Evolutionary conservation across 495 filamentous ascomycete species (phyloP).

Genomic region (Jackrogersella minutella): DNA sequence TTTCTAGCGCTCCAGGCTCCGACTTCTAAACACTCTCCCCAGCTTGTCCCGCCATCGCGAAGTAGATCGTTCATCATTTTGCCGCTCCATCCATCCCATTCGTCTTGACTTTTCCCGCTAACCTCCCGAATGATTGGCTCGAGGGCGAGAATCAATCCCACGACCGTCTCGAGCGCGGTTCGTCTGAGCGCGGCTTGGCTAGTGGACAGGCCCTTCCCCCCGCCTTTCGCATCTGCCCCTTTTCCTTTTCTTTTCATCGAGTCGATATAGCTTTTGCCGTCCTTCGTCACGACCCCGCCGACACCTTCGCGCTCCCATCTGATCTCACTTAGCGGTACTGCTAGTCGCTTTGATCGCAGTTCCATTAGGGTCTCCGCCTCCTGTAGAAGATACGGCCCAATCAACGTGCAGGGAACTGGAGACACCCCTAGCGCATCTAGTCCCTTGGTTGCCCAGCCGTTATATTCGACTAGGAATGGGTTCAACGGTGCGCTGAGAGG

Average conservation of each 20-base stretch:
- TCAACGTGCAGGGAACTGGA: constrained; percentile 79
- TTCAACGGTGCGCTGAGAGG: constrained; percentile 81
- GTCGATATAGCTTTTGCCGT: constrained; percentile 60
- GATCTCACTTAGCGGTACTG: constrained; percentile 84
- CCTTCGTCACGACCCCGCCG: constrained; percentile 61
- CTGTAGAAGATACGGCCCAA: constrained; percentile 80
- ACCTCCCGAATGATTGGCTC: constrained; percentile 84
- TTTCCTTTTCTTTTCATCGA: constrained; percentile 46
- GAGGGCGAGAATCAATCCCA: constrained; percentile 86
- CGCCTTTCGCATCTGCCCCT: constrained; percentile 31
- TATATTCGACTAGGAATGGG: constrained; percentile 82
- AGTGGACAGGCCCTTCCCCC: constrained; percentile 63
- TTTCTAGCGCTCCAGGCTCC: constrained; percentile 95
- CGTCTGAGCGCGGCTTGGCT: constrained; percentile 78
- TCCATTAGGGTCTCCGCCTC: constrained; percentile 76
- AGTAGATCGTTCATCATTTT: constrained; percentile 87
- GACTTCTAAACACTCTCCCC: constrained; percentile 90
- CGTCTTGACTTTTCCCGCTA: constrained; percentile 84
- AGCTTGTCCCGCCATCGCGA: constrained; percentile 76
- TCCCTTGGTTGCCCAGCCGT: constrained; percentile 79
- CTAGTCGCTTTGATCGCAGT: constrained; percentile 76
- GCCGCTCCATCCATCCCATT: constrained; percentile 91
- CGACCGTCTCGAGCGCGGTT: constrained; percentile 81
- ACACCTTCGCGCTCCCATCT: constrained; percentile 87
- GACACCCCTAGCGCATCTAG: constrained; percentile 75